A percentile compares a stretch with the other conserved stretches of the same genome.
These are phyloP conservation scores for Clonostachys rhizophaga DNA, from an alignment of 2,329 filamentous ascomycete species.

Conservation along the genomic window DNA sequence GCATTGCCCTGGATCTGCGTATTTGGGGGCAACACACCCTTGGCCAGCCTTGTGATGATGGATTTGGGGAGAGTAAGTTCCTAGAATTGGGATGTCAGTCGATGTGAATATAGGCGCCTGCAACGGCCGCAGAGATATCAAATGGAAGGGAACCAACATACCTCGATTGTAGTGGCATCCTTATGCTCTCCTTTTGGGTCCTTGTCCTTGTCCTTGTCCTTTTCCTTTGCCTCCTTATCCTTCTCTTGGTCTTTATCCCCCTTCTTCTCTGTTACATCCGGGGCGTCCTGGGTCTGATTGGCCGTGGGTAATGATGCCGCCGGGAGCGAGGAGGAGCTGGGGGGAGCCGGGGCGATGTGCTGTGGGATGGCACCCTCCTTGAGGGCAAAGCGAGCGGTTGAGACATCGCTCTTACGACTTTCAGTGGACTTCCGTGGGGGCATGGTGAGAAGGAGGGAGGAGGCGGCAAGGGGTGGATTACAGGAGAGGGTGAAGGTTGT, in stretches of 20 bases:
- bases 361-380: conserved; percentile 28
- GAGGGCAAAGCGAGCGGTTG: conserved; percentile 36
- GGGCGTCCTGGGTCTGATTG: conserved; percentile 10
- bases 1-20: conserved; percentile 83
- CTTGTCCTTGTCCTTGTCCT: conserved; percentile 12
- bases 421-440: conserved; percentile 50
- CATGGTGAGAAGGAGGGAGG: conserved; percentile 28
- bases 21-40: conserved; percentile 74
- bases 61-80: conserved; percentile 76
- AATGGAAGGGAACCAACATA: neutral
- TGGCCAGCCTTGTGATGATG: conserved; percentile 74
- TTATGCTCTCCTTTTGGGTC: conserved; percentile 21
- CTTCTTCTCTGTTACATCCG: conserved; percentile 2
- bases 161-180: conserved; percentile 46
- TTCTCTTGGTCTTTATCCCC: neutral
- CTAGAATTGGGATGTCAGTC: conserved; percentile 27
- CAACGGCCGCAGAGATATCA: neutral
- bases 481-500: neutral
- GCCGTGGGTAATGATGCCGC: conserved; percentile 4
- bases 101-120: neutral
- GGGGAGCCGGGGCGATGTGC: conserved; percentile 6
- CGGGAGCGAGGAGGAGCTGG: conserved; percentile 8
- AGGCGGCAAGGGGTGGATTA: conserved; percentile 7
- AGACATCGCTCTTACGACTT: conserved; percentile 37
- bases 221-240: conserved; percentile 17